Evolutionary conservation across 2,329 filamentous ascomycete species (phyloP).

Genomic region (Rachicladosporium sp.): DNA sequence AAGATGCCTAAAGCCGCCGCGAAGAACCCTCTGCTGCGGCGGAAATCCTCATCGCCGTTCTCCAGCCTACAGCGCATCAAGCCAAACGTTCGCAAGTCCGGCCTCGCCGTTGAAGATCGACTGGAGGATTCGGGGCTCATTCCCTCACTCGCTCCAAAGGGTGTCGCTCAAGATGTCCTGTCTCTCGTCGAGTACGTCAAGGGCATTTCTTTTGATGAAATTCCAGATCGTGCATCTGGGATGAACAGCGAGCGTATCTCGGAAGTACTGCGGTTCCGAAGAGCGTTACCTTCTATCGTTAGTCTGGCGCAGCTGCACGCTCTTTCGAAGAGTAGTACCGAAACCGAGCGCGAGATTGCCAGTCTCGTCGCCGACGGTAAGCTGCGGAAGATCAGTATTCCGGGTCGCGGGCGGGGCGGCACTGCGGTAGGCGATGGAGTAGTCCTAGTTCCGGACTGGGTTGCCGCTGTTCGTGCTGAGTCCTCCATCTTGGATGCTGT

Average conservation of each 20-base stretch:
- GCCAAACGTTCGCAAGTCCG: conserved; percentile 12
- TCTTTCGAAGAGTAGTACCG: conserved; percentile 49
- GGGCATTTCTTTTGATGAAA: conserved; percentile 48
- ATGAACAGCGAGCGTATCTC: conserved; percentile 53
- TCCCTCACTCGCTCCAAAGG: conserved; percentile 45
- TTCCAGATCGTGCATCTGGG: conserved; percentile 46
- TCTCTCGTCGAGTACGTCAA: conserved; percentile 46
- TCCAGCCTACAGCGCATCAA: conserved; percentile 25
- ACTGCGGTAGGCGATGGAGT: conserved; percentile 53
- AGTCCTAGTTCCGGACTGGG: conserved; percentile 46
- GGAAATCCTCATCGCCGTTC: conserved; percentile 28
- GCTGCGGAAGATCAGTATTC: conserved; percentile 51
- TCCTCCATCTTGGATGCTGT: conserved; percentile 24
- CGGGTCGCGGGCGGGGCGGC: conserved; percentile 45
- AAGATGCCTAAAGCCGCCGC: conserved; percentile 14
- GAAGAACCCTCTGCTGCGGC: conserved; percentile 21
- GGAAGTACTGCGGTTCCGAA: conserved; percentile 52
- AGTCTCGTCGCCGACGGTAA: conserved; percentile 46
- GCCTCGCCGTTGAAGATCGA: conserved; percentile 22
- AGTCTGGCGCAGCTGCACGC: conserved; percentile 55
- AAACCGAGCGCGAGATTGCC: conserved; percentile 55
- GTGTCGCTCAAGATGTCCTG: conserved; percentile 46
- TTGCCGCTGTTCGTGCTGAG: conserved; percentile 17
- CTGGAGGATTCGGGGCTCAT: conserved; percentile 51
- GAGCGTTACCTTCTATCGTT: conserved; percentile 49